Percentiles rank a stretch among this genome's conserved stretches.
Evolutionary conservation across 768 basidiomycete species (phyloP).

Genomic region (Multifurca ochricompacta): DNA sequence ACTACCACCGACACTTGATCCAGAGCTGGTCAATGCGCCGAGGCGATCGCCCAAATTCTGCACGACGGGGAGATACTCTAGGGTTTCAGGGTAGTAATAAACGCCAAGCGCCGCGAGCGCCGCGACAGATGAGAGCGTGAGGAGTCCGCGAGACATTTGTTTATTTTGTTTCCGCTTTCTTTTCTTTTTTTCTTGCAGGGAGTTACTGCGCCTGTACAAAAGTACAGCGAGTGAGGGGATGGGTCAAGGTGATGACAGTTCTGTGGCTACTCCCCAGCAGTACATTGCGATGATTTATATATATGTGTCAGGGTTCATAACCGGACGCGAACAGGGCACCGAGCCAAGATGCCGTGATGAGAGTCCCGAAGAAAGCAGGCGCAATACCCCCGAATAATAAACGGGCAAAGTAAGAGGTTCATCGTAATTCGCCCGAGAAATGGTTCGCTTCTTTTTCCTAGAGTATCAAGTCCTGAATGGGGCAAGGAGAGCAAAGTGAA

Average conservation of each 20-base stretch:
- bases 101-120: slow-evolving; percentile 1
- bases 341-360: too few relatives aligned
- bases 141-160: slow-evolving; percentile 1
- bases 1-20: too few relatives aligned
- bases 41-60: background rate
- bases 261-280: too few relatives aligned
- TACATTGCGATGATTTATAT: background rate
- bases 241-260: too few relatives aligned
- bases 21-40: background rate
- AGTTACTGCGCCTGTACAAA: background rate
- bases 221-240: background rate
- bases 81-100: background rate
- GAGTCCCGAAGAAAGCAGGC: too few relatives aligned
- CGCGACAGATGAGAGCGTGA: background rate
- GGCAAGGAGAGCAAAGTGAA: too few relatives aligned
- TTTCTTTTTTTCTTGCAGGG: background rate
- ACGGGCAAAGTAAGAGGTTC: too few relatives aligned
- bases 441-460: too few relatives aligned
- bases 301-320: background rate
- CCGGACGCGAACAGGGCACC: slow-evolving; percentile 7
- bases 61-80: background rate
- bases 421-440: too few relatives aligned
- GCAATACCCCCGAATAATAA: too few relatives aligned
- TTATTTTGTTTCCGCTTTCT: background rate
- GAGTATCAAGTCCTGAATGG: too few relatives aligned